phyloP scores from a whole-genome alignment of 345 rosid species.

The Acer saccharum region DNA sequence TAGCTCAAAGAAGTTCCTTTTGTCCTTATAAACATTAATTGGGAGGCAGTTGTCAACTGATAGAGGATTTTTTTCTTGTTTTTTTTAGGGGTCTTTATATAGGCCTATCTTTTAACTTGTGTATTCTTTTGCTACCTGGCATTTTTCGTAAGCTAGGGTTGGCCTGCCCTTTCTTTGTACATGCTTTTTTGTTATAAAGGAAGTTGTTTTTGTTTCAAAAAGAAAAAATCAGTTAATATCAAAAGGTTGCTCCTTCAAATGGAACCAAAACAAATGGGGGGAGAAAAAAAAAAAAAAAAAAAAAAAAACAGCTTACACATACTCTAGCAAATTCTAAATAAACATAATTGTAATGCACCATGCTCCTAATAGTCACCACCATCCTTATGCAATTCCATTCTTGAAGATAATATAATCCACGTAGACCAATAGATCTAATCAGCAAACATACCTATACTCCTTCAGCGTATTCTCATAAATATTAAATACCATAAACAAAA shows the following conservation, averaged over 20 bases:
- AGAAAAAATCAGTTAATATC: no score
- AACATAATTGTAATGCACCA: neutral
- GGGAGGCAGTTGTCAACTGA: neutral
- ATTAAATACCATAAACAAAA: no score
- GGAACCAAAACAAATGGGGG: neutral
- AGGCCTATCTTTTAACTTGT: neutral
- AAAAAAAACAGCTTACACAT: neutral
- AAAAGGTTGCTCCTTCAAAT: neutral
- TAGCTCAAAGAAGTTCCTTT: neutral
- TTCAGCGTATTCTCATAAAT: no score
- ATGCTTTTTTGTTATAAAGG: neutral
- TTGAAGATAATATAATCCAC: neutral
- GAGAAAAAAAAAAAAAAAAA: neutral
- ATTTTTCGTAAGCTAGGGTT: neutral
- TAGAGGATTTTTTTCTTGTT: neutral
- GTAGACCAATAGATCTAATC: neutral
- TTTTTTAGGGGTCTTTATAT: neutral
- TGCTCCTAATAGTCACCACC: neutral
- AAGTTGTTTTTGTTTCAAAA: neutral
- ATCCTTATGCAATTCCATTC: neutral
- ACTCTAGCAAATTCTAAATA: neutral
- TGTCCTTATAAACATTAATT: neutral
- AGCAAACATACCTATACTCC: no score
- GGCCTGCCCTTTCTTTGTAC: neutral
- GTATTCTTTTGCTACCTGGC: neutral